Evolutionary conservation across 495 filamentous ascomycete species (phyloP).

Genomic region (Hypomontagnella monticulosa): DNA sequence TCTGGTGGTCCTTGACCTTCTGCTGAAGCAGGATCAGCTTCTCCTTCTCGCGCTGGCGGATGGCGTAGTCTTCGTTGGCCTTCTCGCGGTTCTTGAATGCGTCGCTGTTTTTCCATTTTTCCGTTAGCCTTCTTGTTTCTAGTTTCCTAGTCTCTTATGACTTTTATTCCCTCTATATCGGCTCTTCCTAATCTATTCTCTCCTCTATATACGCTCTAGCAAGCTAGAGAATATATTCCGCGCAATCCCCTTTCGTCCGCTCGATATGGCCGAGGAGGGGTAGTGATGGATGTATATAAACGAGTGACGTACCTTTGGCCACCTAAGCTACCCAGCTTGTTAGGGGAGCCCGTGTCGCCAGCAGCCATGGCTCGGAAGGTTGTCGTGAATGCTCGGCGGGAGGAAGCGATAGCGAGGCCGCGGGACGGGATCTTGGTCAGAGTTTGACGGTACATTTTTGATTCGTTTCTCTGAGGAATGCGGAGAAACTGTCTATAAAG

Average conservation of each 20-base stretch:
- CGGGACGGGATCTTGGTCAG: constrained; percentile 64
- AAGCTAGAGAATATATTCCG: background rate
- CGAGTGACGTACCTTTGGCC: constrained; percentile 53
- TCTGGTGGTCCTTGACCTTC: constrained; percentile 81
- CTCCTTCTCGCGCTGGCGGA: constrained; percentile 83
- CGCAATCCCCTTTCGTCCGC: constrained; percentile 6
- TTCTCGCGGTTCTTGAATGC: constrained; percentile 90
- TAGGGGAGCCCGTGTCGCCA: constrained; percentile 75
- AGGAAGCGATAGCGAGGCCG: constrained; percentile 56
- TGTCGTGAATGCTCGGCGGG: constrained; percentile 68
- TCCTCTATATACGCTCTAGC: background rate
- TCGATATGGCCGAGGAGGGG: background rate
- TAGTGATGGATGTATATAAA: constrained; percentile 2
- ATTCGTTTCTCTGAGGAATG: constrained; percentile 11
- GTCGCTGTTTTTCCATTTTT: constrained; percentile 65
- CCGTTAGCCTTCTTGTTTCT: constrained; percentile 21
- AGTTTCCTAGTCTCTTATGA: background rate
- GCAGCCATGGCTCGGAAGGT: constrained; percentile 69
- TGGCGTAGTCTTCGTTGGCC: constrained; percentile 83
- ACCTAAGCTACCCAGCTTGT: constrained; percentile 51
- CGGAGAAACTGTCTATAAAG: background rate
- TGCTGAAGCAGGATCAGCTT: constrained; percentile 80
- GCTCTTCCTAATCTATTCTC: background rate
- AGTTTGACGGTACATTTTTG: constrained; percentile 73
- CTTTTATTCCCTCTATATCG: background rate